A percentile compares a stretch with the other conserved stretches of the same genome.
Evolutionary conservation across 495 filamentous ascomycete genomes (phyloP).

Genomic region (Podospora comata): DNA sequence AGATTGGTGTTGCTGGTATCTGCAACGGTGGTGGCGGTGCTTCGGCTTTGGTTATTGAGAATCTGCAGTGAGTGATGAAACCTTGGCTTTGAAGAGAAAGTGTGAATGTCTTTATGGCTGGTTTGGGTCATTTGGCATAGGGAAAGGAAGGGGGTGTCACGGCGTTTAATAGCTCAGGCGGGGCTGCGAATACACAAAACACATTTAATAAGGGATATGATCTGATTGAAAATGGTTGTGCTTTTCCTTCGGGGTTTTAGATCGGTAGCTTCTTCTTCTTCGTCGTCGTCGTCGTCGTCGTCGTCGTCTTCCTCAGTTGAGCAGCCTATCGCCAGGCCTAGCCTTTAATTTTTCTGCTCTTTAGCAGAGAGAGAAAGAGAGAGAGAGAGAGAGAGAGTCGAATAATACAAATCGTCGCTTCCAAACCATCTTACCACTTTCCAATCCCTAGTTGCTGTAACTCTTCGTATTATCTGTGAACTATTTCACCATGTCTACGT

Average conservation of each 20-base stretch:
- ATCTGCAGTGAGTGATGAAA: conserved; percentile 44
- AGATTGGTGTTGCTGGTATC: conserved; percentile 91
- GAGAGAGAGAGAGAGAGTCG: no score
- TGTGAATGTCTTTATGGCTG: not conserved
- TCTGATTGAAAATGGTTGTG: conserved; percentile 23
- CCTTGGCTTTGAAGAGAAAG: not conserved
- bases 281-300: not conserved
- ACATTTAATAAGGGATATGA: not conserved
- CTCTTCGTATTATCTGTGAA: no score
- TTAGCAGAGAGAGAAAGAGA: not conserved
- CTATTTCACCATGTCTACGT: conserved; percentile 14
- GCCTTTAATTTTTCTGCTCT: conserved; percentile 21
- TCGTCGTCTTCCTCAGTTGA: not conserved
- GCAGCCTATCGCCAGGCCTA: conserved; percentile 21
- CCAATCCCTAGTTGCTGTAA: no score
- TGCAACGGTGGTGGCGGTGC: conserved; percentile 98
- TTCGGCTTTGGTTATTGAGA: conserved; percentile 85
- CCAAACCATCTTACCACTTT: not conserved
- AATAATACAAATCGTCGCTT: no score
- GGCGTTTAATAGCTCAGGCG: not conserved
- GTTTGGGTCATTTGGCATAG: not conserved
- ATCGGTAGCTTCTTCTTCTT: conserved; percentile 6
- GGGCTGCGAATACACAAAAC: conserved; percentile 1
- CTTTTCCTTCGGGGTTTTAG: conserved; percentile 16
- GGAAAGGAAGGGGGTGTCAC: not conserved